Percentiles rank a stretch among this genome's conserved stretches.
Evolutionary conservation across 495 filamentous ascomycete species (phyloP).

Genomic region (Hypoxylon trugodes): DNA sequence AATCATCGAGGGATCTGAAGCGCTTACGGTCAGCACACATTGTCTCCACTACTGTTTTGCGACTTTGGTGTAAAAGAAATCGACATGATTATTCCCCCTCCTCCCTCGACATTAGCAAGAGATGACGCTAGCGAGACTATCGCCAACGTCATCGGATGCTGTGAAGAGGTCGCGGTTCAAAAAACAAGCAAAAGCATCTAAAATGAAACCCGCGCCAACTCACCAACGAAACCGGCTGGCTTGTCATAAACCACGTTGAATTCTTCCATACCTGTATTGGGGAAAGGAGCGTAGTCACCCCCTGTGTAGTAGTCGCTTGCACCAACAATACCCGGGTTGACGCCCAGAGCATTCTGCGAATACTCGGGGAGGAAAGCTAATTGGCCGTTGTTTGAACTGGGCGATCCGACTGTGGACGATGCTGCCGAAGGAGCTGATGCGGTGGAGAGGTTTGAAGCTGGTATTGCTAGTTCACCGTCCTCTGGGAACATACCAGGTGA

Average conservation of each 20-base stretch:
- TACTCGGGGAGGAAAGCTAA: slow-evolving; percentile 66
- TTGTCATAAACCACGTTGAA: slow-evolving; percentile 64
- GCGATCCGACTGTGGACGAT: slow-evolving; percentile 84
- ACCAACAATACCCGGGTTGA: slow-evolving; percentile 73
- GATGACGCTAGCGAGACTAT: background rate
- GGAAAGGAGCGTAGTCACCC: slow-evolving; percentile 64
- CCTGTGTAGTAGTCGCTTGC: slow-evolving; percentile 64
- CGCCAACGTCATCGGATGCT: background rate
- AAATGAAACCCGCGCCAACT: slow-evolving; percentile 61
- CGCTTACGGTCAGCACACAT: slow-evolving; percentile 44
- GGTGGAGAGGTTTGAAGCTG: slow-evolving; percentile 71
- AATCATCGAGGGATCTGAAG: slow-evolving; percentile 58
- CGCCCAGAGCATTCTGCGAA: slow-evolving; percentile 69
- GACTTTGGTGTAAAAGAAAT: slow-evolving; percentile 56
- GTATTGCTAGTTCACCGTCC: slow-evolving; percentile 56
- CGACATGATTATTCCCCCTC: slow-evolving; percentile 7
- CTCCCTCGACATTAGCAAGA: background rate
- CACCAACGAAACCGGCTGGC: slow-evolving; percentile 77
- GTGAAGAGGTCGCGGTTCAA: slow-evolving; percentile 2
- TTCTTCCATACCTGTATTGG: slow-evolving; percentile 56
- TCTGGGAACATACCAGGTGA: slow-evolving; percentile 56
- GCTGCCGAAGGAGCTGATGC: slow-evolving; percentile 79
- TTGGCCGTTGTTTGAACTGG: slow-evolving; percentile 71
- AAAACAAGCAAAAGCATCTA: slow-evolving; percentile 33
- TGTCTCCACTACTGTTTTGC: slow-evolving; percentile 8